Conservation (phyloP, 2,329 filamentous ascomycete species). For the Dactylella cylindrospora region DNA sequence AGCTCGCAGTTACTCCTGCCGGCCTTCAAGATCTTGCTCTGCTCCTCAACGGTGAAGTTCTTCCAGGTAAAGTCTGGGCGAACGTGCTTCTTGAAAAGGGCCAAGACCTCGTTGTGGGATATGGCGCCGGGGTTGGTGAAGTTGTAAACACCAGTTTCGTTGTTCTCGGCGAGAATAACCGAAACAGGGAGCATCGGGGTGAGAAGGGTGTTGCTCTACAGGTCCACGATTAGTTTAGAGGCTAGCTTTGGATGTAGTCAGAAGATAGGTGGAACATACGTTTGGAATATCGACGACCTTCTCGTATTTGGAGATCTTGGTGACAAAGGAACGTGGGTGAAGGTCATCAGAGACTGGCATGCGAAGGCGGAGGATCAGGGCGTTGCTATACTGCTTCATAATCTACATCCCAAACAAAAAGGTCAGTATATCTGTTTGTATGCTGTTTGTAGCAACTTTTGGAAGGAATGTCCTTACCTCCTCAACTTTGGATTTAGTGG, state of each 20-base stretch:
- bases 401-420: slow-evolving; percentile 54
- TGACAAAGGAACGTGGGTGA: slow-evolving; percentile 67
- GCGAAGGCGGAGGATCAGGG: slow-evolving; percentile 65
- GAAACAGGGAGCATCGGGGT: slow-evolving; percentile 65
- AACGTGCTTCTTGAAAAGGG: slow-evolving; percentile 65
- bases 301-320: slow-evolving; percentile 68
- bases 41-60: slow-evolving; percentile 68
- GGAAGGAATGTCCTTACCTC: slow-evolving; percentile 55
- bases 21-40: slow-evolving; percentile 68
- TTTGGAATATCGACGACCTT: slow-evolving; percentile 68
- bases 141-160: slow-evolving; percentile 67
- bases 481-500: slow-evolving; percentile 67
- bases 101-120: slow-evolving; percentile 69
- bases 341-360: slow-evolving; percentile 71
- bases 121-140: slow-evolving; percentile 68
- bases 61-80: slow-evolving; percentile 64
- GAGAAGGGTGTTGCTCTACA: slow-evolving; percentile 62
- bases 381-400: slow-evolving; percentile 64
- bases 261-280: slow-evolving; percentile 49
- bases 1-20: slow-evolving; percentile 67
- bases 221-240: not conserved
- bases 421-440: slow-evolving; percentile 7
- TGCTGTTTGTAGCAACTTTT: not conserved
- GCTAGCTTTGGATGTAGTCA: not conserved
- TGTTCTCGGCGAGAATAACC: slow-evolving; percentile 63